Percentiles rank a stretch among this genome's conserved stretches.
Conservation (phyloP, 257 asterid genomes). For the Striga asiatica region DNA sequence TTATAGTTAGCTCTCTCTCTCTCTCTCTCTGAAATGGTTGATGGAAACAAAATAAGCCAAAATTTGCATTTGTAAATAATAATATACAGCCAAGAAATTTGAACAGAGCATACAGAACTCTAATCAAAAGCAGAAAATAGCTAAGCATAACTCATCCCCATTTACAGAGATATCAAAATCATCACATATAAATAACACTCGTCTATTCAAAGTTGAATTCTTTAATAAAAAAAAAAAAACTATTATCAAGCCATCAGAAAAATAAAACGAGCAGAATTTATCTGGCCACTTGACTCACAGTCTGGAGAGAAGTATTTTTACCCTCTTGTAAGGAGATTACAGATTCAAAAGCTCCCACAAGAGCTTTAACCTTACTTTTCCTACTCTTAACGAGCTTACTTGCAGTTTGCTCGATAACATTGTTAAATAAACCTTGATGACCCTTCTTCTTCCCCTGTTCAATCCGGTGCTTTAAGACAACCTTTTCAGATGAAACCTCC, state of each 20-base stretch:
- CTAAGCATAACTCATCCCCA: too few relatives aligned
- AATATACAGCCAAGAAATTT: too few relatives aligned
- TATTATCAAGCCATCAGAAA: constrained; percentile 10
- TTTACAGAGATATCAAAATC: too few relatives aligned
- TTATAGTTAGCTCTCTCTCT: too few relatives aligned
- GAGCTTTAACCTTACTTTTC: constrained; percentile 86
- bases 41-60: too few relatives aligned
- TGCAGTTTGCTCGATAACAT: constrained; percentile 78
- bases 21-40: too few relatives aligned
- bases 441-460: constrained; percentile 59
- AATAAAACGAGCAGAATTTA: neutral
- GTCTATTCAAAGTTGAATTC: neutral
- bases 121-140: too few relatives aligned
- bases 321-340: constrained; percentile 74
- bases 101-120: too few relatives aligned
- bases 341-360: constrained; percentile 89
- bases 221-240: constrained; percentile 14
- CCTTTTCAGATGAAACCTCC: constrained; percentile 24
- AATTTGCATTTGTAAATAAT: too few relatives aligned
- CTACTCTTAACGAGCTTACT: constrained; percentile 72
- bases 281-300: constrained; percentile 23
- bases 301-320: constrained; percentile 39
- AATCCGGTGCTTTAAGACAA: constrained; percentile 61
- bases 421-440: constrained; percentile 58
- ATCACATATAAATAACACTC: too few relatives aligned